Conservation (phyloP, 2,329 filamentous ascomycete genomes). For the Exophiala spinifera region DNA sequence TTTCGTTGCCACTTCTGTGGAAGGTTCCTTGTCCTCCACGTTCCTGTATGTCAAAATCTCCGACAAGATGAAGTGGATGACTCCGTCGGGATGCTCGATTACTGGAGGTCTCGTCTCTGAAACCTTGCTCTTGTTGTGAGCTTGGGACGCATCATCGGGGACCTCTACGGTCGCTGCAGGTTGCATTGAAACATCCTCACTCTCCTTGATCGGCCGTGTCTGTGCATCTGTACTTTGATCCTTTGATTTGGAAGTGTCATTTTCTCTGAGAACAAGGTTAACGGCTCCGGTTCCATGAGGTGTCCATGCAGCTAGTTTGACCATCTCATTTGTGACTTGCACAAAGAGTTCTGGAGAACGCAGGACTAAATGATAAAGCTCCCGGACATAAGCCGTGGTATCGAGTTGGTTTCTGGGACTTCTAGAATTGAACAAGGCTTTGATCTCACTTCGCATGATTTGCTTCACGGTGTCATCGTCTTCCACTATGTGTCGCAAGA, state of each 20-base stretch:
- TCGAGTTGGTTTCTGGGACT: slow-evolving; percentile 59
- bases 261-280: slow-evolving; percentile 37
- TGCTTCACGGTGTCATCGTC: slow-evolving; percentile 88
- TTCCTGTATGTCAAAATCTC: slow-evolving; percentile 90
- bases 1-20: slow-evolving; percentile 32
- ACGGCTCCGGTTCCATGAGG: slow-evolving; percentile 11
- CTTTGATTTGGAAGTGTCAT: slow-evolving; percentile 39
- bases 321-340: slow-evolving; percentile 78
- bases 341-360: slow-evolving; percentile 83
- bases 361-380: slow-evolving; percentile 74
- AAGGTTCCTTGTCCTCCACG: slow-evolving; percentile 75
- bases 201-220: neutral
- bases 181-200: slow-evolving; percentile 3
- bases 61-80: slow-evolving; percentile 90
- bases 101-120: slow-evolving; percentile 74
- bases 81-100: slow-evolving; percentile 88
- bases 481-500: slow-evolving; percentile 88
- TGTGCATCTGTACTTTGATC: slow-evolving; percentile 34
- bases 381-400: slow-evolving; percentile 68
- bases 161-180: slow-evolving; percentile 29
- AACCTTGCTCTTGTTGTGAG: slow-evolving; percentile 50
- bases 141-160: slow-evolving; percentile 17
- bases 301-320: slow-evolving; percentile 56
- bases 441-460: slow-evolving; percentile 87
- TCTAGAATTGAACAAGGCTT: slow-evolving; percentile 65